These are phyloP conservation scores for Leucosporidium scottii DNA, from an alignment of 768 basidiomycete species.

Conservation along the genomic window DNA sequence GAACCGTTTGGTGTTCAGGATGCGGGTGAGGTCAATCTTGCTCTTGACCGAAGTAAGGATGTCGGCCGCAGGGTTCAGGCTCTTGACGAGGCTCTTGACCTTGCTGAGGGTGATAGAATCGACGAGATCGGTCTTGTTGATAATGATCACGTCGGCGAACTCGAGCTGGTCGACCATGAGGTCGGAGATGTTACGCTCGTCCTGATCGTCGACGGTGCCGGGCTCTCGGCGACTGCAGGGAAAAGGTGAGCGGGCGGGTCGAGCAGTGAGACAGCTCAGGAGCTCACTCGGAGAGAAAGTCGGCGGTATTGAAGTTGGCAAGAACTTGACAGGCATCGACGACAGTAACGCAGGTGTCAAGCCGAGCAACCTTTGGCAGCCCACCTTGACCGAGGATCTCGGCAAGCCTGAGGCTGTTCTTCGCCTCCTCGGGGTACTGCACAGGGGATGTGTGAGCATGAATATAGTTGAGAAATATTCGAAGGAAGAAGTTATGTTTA, in stretches of 20 bases:
- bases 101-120: constrained; percentile 25
- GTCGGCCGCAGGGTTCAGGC: constrained; percentile 40
- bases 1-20: constrained; percentile 41
- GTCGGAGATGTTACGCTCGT: constrained; percentile 39
- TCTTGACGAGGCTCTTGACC: constrained; percentile 36
- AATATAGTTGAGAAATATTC: too few relatives aligned
- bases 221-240: too few relatives aligned
- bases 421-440: neutral
- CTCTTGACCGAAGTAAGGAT: constrained; percentile 23
- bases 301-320: constrained; percentile 39
- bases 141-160: constrained; percentile 41
- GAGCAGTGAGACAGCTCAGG: too few relatives aligned
- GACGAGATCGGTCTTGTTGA: constrained; percentile 41
- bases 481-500: neutral
- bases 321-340: constrained; percentile 40
- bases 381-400: constrained; percentile 40
- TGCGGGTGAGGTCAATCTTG: constrained; percentile 36
- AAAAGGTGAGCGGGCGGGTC: too few relatives aligned
- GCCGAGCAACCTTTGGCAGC: constrained; percentile 37
- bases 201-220: constrained; percentile 39
- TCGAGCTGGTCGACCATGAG: constrained; percentile 42
- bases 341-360: constrained; percentile 40
- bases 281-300: constrained; percentile 39
- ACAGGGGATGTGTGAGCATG: too few relatives aligned
- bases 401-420: constrained; percentile 33